A percentile compares a stretch with the other conserved stretches of the same genome.
These are phyloP conservation scores for Diaporthe sp. DNA, from an alignment of 2,329 filamentous ascomycete species.

Conservation along the genomic window DNA sequence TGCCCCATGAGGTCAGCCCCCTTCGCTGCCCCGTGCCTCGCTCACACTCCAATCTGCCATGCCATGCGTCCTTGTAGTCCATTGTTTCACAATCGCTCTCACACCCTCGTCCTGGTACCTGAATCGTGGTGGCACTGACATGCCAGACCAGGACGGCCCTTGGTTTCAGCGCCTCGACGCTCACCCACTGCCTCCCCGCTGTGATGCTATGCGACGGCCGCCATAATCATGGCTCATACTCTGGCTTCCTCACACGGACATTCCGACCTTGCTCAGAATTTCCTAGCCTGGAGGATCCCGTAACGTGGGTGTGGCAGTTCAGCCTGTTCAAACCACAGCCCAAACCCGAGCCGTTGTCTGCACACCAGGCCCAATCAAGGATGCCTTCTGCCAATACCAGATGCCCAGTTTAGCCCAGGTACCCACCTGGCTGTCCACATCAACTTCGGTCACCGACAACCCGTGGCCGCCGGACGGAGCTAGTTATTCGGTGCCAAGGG, in stretches of 20 bases:
- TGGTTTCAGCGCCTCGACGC: conserved; percentile 11
- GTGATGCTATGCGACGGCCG: neutral
- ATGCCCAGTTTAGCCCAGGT: conserved; percentile 45
- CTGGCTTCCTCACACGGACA: conserved; percentile 10
- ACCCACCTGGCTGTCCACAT: conserved; percentile 49
- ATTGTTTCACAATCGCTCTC: conserved; percentile 29
- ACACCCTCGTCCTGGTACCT: conserved; percentile 6
- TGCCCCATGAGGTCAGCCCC: conserved; percentile 15
- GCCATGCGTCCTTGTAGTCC: conserved; percentile 6
- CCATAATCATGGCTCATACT: conserved; percentile 4
- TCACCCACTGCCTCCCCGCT: conserved; percentile 1
- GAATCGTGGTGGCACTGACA: conserved; percentile 27
- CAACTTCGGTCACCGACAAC: conserved; percentile 57
- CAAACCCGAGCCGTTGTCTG: conserved; percentile 8
- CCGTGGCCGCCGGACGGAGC: conserved; percentile 49
- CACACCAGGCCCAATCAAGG: conserved; percentile 21
- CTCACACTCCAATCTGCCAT: neutral
- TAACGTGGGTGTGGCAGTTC: conserved; percentile 29
- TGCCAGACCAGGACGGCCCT: conserved; percentile 6
- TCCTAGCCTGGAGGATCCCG: conserved; percentile 28
- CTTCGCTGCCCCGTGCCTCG: neutral
- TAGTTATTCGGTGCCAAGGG: conserved; percentile 41
- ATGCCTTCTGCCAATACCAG: conserved; percentile 12
- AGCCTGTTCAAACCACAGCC: conserved; percentile 6
- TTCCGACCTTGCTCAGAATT: conserved; percentile 2